Conservation (phyloP, 257 asterid genomes). For the Nemophila menziesii region DNA sequence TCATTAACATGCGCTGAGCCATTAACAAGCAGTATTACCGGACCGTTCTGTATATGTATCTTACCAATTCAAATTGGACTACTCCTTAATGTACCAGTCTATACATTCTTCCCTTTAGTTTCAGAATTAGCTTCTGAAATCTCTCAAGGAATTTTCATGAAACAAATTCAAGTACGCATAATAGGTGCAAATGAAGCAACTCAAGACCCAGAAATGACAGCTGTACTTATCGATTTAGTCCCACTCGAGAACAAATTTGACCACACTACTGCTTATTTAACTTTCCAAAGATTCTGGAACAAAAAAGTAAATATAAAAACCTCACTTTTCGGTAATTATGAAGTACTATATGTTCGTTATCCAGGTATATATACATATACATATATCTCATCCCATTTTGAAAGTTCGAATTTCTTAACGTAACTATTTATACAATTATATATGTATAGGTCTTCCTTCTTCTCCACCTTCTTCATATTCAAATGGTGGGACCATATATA, state of each 20-base stretch:
- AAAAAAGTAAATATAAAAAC: conserved; percentile 48
- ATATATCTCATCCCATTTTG: conserved; percentile 4
- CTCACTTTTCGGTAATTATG: conserved; percentile 66
- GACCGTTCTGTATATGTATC: conserved; percentile 71
- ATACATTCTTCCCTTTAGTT: conserved; percentile 82
- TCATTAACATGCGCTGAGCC: conserved; percentile 70
- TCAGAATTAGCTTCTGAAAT: conserved; percentile 75
- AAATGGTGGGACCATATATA: conserved; percentile 36
- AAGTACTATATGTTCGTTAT: conserved; percentile 68
- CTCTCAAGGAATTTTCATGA: conserved; percentile 54
- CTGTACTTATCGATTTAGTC: conserved; percentile 64
- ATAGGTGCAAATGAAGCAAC: conserved; percentile 89
- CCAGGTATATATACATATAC: too few species aligned
- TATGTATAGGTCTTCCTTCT: conserved; percentile 69
- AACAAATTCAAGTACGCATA: conserved; percentile 81
- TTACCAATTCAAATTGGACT: conserved; percentile 78
- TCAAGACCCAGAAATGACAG: conserved; percentile 64
- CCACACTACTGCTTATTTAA: conserved; percentile 44
- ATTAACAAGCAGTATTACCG: conserved; percentile 55
- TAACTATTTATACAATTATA: conserved; percentile 8
- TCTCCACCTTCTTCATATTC: conserved; percentile 83
- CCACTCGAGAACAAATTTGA: conserved; percentile 67
- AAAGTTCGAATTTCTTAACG: conserved; percentile 3
- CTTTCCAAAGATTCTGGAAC: conserved; percentile 68
- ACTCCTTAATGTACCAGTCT: conserved; percentile 50